Conservation (phyloP, 2,329 filamentous ascomycete species). For the Calonectria pauciramosa region DNA sequence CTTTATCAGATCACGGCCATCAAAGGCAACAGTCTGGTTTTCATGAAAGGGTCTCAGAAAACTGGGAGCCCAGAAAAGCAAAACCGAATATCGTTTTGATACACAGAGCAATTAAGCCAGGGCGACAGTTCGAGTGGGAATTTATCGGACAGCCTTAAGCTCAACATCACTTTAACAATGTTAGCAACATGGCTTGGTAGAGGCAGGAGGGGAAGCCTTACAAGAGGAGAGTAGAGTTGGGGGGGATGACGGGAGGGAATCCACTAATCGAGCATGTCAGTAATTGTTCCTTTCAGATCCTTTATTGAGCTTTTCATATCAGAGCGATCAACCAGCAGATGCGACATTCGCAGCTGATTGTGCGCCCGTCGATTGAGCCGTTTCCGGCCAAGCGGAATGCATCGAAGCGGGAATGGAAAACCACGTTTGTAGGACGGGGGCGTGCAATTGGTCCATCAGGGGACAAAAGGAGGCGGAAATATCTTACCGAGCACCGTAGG, state of each 20-base stretch:
- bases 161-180: constrained; percentile 72
- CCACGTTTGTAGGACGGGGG: constrained; percentile 62
- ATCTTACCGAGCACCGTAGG: constrained; percentile 72
- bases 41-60: neutral
- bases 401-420: neutral
- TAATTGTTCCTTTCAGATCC: neutral
- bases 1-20: neutral
- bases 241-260: constrained; percentile 83
- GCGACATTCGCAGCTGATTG: neutral
- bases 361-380: neutral
- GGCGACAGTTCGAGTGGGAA: neutral
- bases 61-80: neutral
- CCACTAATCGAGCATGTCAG: constrained; percentile 66
- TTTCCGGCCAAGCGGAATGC: neutral
- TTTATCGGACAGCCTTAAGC: constrained; percentile 73
- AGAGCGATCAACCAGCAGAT: neutral
- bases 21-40: neutral
- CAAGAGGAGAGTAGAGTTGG: constrained; percentile 85
- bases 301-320: neutral
- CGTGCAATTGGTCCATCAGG: constrained; percentile 21
- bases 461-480: constrained; percentile 19
- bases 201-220: constrained; percentile 62
- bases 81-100: constrained; percentile 15
- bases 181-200: constrained; percentile 14
- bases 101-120: constrained; percentile 23